A percentile compares a stretch with the other conserved stretches of the same genome.
phyloP scores from a whole-genome alignment of 208 protist genomes.

The Trypanosoma brucei region DNA sequence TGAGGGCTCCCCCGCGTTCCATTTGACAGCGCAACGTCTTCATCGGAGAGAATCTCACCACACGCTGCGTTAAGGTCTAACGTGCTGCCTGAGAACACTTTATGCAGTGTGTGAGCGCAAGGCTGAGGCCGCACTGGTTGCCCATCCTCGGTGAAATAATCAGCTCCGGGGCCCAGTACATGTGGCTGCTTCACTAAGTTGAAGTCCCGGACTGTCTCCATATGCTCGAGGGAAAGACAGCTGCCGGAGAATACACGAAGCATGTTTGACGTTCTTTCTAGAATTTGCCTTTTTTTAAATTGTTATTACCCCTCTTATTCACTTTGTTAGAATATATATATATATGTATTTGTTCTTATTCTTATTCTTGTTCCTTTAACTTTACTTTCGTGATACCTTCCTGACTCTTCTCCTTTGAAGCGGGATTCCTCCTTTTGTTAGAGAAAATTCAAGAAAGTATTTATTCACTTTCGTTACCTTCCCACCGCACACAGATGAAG shows the following conservation, averaged over 20 bases:
- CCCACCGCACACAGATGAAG: too few relatives aligned
- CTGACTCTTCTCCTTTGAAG: background rate
- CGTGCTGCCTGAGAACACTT: constrained; percentile 86
- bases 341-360: background rate
- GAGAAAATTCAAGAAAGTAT: too few relatives aligned
- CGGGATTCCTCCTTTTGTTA: too few relatives aligned
- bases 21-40: constrained; percentile 25
- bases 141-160: constrained; percentile 86
- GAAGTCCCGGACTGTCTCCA: constrained; percentile 70
- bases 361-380: background rate
- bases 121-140: constrained; percentile 81
- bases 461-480: too few relatives aligned
- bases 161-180: constrained; percentile 75
- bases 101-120: constrained; percentile 70
- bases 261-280: constrained; percentile 25
- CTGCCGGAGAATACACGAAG: constrained; percentile 86
- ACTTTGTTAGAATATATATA: constrained; percentile 4
- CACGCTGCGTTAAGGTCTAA: constrained; percentile 84
- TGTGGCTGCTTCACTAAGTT: constrained; percentile 74
- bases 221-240: constrained; percentile 87
- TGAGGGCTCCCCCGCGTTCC: constrained; percentile 5
- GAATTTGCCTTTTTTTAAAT: background rate
- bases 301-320: constrained; percentile 5
- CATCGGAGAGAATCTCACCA: constrained; percentile 57
- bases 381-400: background rate